These are phyloP conservation scores for Phytopythium montanum DNA, from an alignment of 352 stramenopile species.

Conservation along the genomic window DNA sequence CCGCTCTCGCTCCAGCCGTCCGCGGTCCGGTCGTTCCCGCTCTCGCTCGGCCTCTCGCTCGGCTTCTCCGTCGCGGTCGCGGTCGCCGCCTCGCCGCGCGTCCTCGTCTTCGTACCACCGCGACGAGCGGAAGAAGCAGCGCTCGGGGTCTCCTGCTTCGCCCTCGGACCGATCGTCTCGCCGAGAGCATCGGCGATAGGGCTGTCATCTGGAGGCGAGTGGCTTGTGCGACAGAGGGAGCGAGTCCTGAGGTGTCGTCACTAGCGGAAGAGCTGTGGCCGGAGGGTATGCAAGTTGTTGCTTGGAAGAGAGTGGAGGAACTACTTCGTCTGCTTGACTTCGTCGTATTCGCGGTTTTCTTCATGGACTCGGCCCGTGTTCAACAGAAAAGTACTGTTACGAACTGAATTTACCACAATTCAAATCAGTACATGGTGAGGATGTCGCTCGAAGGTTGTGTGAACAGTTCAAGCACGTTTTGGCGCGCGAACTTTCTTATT, in stretches of 20 bases:
- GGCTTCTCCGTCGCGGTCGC: slow-evolving; percentile 1
- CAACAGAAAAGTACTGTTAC: too few relatives aligned
- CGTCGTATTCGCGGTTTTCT: too few relatives aligned
- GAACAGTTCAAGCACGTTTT: not conserved
- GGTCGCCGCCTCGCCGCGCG: not conserved
- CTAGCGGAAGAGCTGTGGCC: not conserved
- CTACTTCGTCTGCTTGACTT: too few relatives aligned
- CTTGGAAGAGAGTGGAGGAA: not conserved
- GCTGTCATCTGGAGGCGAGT: not conserved
- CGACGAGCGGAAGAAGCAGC: slow-evolving; percentile 3
- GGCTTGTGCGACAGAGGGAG: not conserved
- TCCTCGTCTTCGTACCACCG: not conserved
- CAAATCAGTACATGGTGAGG: not conserved
- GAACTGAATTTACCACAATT: not conserved
- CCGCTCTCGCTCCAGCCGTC: not conserved
- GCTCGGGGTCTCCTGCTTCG: not conserved
- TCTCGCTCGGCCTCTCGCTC: slow-evolving; percentile 1
- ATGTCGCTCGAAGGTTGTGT: slow-evolving; percentile 6
- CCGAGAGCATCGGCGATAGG: slow-evolving; percentile 1
- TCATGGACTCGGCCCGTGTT: too few relatives aligned
- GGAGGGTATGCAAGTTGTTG: not conserved
- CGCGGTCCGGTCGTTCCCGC: not conserved
- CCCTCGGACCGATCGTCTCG: not conserved
- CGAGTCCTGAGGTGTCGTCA: not conserved
- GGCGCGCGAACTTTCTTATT: slow-evolving; percentile 7